phyloP scores from a whole-genome alignment of 306 rosid species.

The Trifolium repens region DNA sequence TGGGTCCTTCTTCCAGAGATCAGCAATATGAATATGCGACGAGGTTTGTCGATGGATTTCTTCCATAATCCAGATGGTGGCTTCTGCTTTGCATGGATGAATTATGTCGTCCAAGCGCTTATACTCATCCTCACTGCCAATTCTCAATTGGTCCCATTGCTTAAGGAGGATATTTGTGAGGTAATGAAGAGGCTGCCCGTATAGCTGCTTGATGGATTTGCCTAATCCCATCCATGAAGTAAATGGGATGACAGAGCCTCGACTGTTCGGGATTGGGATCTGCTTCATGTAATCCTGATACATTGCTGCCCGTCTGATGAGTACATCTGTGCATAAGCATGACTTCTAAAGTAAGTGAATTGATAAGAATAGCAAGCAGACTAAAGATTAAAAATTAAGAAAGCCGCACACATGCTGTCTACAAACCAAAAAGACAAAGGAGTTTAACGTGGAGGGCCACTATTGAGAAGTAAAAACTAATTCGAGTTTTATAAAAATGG shows the following conservation, averaged over 20 bases:
- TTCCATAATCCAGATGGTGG: conserved; percentile 82
- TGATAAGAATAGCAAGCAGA: conserved; percentile 16
- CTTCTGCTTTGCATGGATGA: conserved; percentile 92
- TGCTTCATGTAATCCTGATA: conserved; percentile 94
- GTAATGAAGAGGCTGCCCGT: conserved; percentile 92
- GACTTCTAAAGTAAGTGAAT: conserved; percentile 19
- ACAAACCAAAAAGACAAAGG: conserved; percentile 4
- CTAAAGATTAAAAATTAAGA: neutral
- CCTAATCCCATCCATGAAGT: conserved; percentile 88
- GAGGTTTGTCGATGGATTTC: conserved; percentile 90
- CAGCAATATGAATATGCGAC: conserved; percentile 68
- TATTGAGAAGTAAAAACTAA: neutral
- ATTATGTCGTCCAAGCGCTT: conserved; percentile 70
- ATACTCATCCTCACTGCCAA: conserved; percentile 63
- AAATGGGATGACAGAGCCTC: conserved; percentile 83
- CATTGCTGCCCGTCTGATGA: conserved; percentile 78
- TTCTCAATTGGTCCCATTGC: conserved; percentile 88
- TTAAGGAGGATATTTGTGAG: conserved; percentile 81
- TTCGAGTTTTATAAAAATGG: conserved; percentile 14
- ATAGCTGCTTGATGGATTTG: conserved; percentile 77
- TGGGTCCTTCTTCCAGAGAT: conserved; percentile 74
- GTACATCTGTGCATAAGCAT: conserved; percentile 50
- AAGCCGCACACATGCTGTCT: conserved; percentile 2
- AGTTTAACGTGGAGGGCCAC: neutral
- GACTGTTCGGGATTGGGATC: conserved; percentile 69